Conservation (phyloP, 1,284 basidiomycete species). For the Porogramme epimiltina region DNA sequence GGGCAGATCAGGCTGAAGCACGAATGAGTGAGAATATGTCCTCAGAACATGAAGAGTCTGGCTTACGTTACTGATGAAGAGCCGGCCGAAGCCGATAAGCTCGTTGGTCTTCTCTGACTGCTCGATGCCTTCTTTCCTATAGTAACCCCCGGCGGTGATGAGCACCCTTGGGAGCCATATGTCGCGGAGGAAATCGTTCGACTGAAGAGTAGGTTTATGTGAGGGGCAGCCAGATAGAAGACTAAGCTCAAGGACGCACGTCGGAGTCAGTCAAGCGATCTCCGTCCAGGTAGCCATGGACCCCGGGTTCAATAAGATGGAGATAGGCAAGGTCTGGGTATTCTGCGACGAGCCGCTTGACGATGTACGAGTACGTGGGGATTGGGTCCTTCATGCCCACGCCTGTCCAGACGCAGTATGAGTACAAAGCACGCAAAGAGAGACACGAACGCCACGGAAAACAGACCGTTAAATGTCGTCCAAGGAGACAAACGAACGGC, state of each 20-base stretch:
- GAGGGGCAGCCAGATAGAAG: constrained; percentile 13
- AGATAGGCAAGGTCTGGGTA: constrained; percentile 51
- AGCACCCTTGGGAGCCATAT: constrained; percentile 29
- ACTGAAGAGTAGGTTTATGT: constrained; percentile 6
- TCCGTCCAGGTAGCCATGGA: background rate
- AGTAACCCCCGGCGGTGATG: constrained; percentile 40
- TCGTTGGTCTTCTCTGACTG: too few species aligned
- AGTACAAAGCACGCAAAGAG: background rate
- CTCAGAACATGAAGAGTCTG: too few species aligned
- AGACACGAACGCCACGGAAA: background rate
- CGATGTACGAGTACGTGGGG: constrained; percentile 35
- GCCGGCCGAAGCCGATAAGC: constrained; percentile 33
- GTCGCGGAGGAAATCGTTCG: constrained; percentile 32
- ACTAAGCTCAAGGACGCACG: too few species aligned
- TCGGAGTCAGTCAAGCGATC: too few species aligned
- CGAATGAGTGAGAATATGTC: background rate
- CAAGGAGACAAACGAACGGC: constrained; percentile 58
- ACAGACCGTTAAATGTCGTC: constrained; percentile 35
- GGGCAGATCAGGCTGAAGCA: constrained; percentile 48
- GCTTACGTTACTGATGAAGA: constrained; percentile 45
- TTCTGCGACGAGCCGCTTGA: constrained; percentile 24
- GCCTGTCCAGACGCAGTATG: constrained; percentile 19
- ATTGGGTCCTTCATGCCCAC: constrained; percentile 43
- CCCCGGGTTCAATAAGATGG: constrained; percentile 44
- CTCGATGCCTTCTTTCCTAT: constrained; percentile 18